Base-by-base conservation (phyloP, 2,329 filamentous ascomycete genomes). In the Penicillium hesseltinei region DNA sequence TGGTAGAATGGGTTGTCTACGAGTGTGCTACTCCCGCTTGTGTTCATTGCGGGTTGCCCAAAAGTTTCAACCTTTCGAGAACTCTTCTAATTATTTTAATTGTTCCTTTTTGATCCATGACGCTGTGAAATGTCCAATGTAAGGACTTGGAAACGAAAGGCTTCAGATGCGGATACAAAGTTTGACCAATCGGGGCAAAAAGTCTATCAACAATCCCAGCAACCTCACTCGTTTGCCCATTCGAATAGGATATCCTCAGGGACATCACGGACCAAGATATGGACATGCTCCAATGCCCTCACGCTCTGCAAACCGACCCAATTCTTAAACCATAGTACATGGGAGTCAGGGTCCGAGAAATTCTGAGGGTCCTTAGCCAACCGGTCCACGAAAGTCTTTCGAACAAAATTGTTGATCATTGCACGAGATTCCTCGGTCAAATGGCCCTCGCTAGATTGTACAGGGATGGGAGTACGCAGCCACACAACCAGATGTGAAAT, bases 291-390 rank as follows among this genome's bases (percentile, higher is more conserved):
- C 33, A 85, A 69, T 0, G 80, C 80, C 53, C 83, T 74, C 45
- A 88, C 83, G 63, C 83, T 86, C 71, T 87, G 84, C 70, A 87
- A 65, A 38, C 78, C 78, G 9, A 80, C 81, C 77, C 83, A 85
- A 64, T 87, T 88, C 77, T 86, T 87, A 67, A 87, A 88, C 85
- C 85, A 88, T 56, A 84, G 68, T 25, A 87, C 80, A 62, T 79
- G 79, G 21, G 78, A 77, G 23, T 66, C 61, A 45, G 72, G 75
- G 42, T 71, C 64, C 5, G 62, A 31, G 46, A 66, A 69, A 38
- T 66, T 73, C 35, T 63, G 36, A n/a, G 54, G 60, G 59, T 78
- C 77, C 40, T 63, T 62, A 13, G 64, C 69, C 59, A 81, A 67
- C 40, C 75, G 73, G 11, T 66, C 65, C 13, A 81, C 74, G 68